Base-by-base conservation (phyloP, 257 asterid genomes). In the Parsonsia alboflavescens region DNA sequence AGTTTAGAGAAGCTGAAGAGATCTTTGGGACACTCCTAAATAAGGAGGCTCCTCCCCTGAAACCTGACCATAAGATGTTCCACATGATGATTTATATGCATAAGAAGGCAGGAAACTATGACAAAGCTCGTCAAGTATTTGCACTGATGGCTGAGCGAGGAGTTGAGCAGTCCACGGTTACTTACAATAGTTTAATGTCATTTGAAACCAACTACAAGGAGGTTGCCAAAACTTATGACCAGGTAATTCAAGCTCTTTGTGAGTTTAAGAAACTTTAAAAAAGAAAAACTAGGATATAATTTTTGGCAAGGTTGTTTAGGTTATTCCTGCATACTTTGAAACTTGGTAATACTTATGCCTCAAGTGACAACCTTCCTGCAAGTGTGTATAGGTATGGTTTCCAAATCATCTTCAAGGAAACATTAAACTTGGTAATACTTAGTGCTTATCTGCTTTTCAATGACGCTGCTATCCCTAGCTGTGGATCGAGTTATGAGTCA, bases 11-110 rank as follows among this genome's bases (percentile, higher is more conserved):
- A 83, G 99, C 99, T 21, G 98, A 90, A 88, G 99, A 87, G 82
- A 59, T 95, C 28, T 95, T 95, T 30, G 90, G 84, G 72, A 79
- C 89, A 78, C 90, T 95, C 66, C 84, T 95, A 44, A 82, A 86
- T 73, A 79, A 85, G 80, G 86, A 87, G 78, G 76, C 46, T 44
- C 84, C 96, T 54, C 90, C 93, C 73, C 81, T 95, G n/a, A 95
- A 89, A 81, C 97, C 97, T 4, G 98, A 92, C 77, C 99, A 95
- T 75, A 92, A 89, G 83, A 90, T 95, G 99, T 95, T 90, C 84
- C 98, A 95, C 91, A 92, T 95, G 96, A 89, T 95, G 96, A 95
- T 95, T 73, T 95, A 92, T 76, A 95, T 92, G 99, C 80, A 89
- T 83, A 92, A 89, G 86, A 95, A 95, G 80, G 88, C 92, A 2